Conservation (phyloP, 2,329 filamentous ascomycete genomes). For the Colletotrichum tropicale region DNA sequence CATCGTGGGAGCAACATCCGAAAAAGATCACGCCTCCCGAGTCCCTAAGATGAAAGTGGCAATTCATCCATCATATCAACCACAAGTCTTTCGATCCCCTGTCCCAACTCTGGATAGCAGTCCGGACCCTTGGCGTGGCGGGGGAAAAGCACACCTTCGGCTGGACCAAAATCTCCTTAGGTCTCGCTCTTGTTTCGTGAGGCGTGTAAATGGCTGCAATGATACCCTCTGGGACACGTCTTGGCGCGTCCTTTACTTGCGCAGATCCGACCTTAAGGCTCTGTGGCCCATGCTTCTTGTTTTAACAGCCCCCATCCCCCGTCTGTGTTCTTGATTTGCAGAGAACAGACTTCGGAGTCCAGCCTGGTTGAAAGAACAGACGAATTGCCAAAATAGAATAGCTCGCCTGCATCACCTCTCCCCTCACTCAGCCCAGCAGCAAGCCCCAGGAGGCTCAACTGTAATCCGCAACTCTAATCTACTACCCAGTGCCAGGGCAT, state of each 20-base stretch:
- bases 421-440: background rate
- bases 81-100: constrained; percentile 1
- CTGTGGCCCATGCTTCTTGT: constrained; percentile 6
- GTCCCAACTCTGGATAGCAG: background rate
- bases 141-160: background rate
- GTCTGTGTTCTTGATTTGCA: background rate
- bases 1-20: constrained; percentile 6
- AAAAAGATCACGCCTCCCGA: background rate
- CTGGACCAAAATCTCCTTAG: background rate
- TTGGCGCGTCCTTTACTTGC: background rate
- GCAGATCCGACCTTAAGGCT: constrained; percentile 1
- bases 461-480: background rate
- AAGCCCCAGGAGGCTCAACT: background rate
- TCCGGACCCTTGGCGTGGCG: background rate
- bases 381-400: background rate
- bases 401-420: background rate
- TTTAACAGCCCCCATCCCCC: background rate
- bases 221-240: constrained; percentile 6
- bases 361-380: constrained; percentile 1
- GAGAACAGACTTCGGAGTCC: background rate
- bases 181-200: constrained; percentile 16
- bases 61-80: background rate
- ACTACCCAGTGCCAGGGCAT: background rate
- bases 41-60: constrained; percentile 1
- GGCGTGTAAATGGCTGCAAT: background rate